Base-by-base conservation (phyloP, 352 stramenopile species). In the Pythium phragmiticola region DNA sequence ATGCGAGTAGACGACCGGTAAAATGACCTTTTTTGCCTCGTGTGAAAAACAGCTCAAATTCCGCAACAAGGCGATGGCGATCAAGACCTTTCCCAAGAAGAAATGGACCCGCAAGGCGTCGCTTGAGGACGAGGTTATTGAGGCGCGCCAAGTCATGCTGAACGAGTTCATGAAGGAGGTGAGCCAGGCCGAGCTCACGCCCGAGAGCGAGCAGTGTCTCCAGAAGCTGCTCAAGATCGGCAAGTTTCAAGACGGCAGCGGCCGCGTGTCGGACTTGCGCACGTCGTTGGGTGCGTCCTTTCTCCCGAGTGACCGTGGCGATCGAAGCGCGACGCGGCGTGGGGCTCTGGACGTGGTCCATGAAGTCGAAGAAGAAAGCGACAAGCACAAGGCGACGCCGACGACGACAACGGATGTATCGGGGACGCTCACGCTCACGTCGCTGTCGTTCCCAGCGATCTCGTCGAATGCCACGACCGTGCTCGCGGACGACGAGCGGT, bases 141-240 rank as follows among this genome's bases (percentile, higher is more conserved):
- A 92, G 50, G 75, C 71, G 16, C 68, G 84, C 26, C 82, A 90
- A 76, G 84, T 92, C 6, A 41, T 90, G 73, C 58, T 90, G 7
- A 87, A 91, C 50, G 80, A 93, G 50, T 91, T 76, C 55, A 90
- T 93, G 77, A 73, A 80, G 30, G 72, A 84, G 37, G 60, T 89
- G 34, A 77, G 60, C 39, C 64, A 53, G 13, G 68, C 64, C 23
- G 66, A 84, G 17, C 57, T 93, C 54, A 77, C 78, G 13, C 53
- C 70, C 13, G 47, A 57, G 9, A 81, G 66, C 30, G 72, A 87
- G 13, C 66, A 88, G 41, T 60, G 60, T n/a, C 61, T 93, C 4
- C 48, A 84, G 49, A 77, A 84, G 50, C 49, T 92, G 42, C 68
- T 92, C 50, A 73, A 84, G 49, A 74, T 90, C 28, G 82, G 76